Evolutionary conservation across 148 eudicot genomes (phyloP).

Genomic region (Camellia japonica): DNA sequence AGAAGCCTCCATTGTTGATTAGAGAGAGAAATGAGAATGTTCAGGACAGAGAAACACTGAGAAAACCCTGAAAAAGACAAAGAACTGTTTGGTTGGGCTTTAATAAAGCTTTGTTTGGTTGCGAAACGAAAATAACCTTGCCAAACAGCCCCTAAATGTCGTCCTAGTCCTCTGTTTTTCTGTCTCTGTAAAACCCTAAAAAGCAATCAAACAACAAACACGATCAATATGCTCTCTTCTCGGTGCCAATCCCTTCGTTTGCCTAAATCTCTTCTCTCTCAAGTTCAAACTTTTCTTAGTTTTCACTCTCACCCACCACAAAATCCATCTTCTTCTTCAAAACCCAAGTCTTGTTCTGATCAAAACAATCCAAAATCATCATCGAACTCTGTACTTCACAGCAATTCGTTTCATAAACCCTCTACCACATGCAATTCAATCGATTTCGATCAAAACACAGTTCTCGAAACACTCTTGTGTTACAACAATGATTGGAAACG

Average conservation of each 20-base stretch:
- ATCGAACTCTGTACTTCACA: constrained; percentile 19
- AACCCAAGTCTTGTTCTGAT: background rate
- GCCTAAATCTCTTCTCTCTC: constrained; percentile 12
- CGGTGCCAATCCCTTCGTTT: constrained; percentile 9
- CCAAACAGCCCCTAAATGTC: background rate
- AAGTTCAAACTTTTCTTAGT: background rate
- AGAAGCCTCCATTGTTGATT: constrained; percentile 56
- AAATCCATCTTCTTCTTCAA: background rate
- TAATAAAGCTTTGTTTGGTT: background rate
- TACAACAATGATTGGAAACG: constrained; percentile 69
- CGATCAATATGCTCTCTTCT: background rate
- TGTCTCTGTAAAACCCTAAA: background rate
- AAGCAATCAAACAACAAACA: background rate
- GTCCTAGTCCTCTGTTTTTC: background rate
- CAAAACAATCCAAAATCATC: constrained; percentile 5
- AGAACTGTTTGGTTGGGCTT: background rate
- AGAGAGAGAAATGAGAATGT: too few relatives aligned
- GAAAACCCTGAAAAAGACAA: too few relatives aligned
- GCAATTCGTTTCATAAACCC: constrained; percentile 14
- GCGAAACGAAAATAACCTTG: background rate
- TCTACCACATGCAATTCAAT: constrained; percentile 21
- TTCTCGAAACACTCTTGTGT: constrained; percentile 63
- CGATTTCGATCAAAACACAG: constrained; percentile 43
- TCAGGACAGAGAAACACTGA: background rate
- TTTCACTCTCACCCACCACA: constrained; percentile 8